A percentile compares a stretch with the other conserved stretches of the same genome.
These are phyloP conservation scores for Vigna mungo DNA, from an alignment of 306 rosid genomes.

Conservation along the genomic window DNA sequence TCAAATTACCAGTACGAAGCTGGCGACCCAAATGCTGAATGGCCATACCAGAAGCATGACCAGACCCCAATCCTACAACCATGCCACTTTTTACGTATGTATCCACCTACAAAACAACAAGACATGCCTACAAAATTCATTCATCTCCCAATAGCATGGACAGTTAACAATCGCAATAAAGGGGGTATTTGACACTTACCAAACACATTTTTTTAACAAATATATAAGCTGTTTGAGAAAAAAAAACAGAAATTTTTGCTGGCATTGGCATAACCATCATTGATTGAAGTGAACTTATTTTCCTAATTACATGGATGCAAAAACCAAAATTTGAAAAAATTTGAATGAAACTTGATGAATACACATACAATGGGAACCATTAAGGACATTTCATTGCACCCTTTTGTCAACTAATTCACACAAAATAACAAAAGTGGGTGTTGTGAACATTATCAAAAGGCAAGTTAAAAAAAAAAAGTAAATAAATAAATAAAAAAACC, in stretches of 20 bases:
- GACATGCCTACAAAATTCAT: slow-evolving; percentile 37
- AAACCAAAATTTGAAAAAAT: not conserved
- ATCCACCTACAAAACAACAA: slow-evolving; percentile 70
- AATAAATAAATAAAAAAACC: slow-evolving; percentile 11
- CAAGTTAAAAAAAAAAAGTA: slow-evolving; percentile 25
- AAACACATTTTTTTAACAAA: not conserved
- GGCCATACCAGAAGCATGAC: slow-evolving; percentile 84
- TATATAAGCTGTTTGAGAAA: not conserved
- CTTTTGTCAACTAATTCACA: slow-evolving; percentile 12
- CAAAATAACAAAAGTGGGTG: slow-evolving; percentile 11
- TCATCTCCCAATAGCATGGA: slow-evolving; percentile 12
- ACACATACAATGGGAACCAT: not conserved
- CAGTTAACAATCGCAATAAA: not conserved
- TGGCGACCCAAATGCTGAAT: slow-evolving; percentile 85
- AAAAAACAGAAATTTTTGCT: not conserved
- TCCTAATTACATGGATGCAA: slow-evolving; percentile 26
- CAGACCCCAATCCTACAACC: slow-evolving; percentile 88
- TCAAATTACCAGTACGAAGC: slow-evolving; percentile 75
- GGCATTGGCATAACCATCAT: not conserved
- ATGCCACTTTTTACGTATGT: slow-evolving; percentile 76
- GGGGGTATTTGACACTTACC: not conserved
- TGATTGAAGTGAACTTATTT: not conserved
- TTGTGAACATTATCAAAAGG: slow-evolving; percentile 22
- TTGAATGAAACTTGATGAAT: slow-evolving; percentile 1
- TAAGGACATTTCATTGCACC: not conserved